phyloP scores from a whole-genome alignment of 1,284 basidiomycete species.

The Clitocybe nebularis region DNA sequence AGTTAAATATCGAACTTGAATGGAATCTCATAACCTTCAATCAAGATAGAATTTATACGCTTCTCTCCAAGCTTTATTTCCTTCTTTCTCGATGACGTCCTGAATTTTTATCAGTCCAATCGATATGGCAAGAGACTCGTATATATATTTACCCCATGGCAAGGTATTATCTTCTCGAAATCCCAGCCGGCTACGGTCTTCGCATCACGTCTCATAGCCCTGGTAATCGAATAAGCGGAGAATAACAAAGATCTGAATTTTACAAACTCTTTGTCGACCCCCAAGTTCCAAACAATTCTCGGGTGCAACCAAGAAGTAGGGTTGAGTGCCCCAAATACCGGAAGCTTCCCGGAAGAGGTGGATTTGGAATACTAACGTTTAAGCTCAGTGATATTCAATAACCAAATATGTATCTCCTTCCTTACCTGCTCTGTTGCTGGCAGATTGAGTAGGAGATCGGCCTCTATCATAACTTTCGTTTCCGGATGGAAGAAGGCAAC shows the following conservation, averaged over 20 bases:
- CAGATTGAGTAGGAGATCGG: conserved; percentile 89
- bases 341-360: conserved; percentile 42
- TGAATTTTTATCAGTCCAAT: too few relatives aligned
- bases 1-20: too few relatives aligned
- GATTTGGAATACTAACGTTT: conserved; percentile 46
- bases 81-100: conserved; percentile 80
- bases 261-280: conserved; percentile 66
- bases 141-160: conserved; percentile 70
- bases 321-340: conserved; percentile 45
- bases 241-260: conserved; percentile 25
- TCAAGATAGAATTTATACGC: conserved; percentile 36
- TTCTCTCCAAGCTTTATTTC: conserved; percentile 64
- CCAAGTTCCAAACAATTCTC: conserved; percentile 46
- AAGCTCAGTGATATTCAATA: conserved; percentile 18
- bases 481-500: conserved; percentile 84
- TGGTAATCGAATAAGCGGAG: conserved; percentile 24
- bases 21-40: too few relatives aligned
- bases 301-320: conserved; percentile 62
- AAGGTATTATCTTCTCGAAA: conserved; percentile 87
- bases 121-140: conserved; percentile 7
- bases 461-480: conserved; percentile 79
- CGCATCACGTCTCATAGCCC: conserved; percentile 71
- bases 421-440: conserved; percentile 81
- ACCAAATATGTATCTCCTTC: not conserved
- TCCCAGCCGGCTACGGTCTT: conserved; percentile 78